phyloP scores from a whole-genome alignment of 805 yeast species.

The Nakazawaea wickerhamii region DNA sequence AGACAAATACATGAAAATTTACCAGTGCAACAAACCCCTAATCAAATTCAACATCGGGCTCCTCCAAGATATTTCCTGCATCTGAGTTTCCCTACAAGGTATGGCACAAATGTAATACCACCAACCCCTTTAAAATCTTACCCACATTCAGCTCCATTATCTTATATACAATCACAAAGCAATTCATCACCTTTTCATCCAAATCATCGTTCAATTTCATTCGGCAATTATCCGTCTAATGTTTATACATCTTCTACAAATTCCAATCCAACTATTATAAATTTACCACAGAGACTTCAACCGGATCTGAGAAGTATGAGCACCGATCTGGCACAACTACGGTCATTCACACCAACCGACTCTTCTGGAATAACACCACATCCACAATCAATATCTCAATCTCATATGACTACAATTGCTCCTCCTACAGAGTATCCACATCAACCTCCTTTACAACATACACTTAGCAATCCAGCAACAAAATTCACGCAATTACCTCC shows the following conservation, averaged over 20 bases:
- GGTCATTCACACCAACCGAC: neutral
- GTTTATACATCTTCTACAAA: neutral
- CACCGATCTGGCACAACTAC: neutral
- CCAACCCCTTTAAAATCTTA: neutral
- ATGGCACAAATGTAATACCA: neutral
- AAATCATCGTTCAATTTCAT: neutral
- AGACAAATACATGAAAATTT: neutral
- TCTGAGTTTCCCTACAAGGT: slow-evolving; percentile 3
- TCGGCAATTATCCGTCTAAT: neutral
- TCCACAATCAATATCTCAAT: no score
- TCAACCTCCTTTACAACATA: no score
- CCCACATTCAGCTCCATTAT: slow-evolving; percentile 7
- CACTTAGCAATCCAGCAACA: no score
- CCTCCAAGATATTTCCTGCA: slow-evolving; percentile 7
- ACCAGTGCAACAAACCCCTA: neutral
- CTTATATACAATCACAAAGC: neutral
- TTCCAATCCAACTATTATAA: neutral
- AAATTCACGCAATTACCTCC: no score
- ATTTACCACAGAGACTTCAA: neutral
- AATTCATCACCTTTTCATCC: neutral
- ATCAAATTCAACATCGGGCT: neutral
- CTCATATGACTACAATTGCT: no score
- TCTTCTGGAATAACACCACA: no score
- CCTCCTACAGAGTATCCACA: no score
- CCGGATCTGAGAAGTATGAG: neutral